Conservation (phyloP, 306 rosid species). For the Glycine latifolia region DNA sequence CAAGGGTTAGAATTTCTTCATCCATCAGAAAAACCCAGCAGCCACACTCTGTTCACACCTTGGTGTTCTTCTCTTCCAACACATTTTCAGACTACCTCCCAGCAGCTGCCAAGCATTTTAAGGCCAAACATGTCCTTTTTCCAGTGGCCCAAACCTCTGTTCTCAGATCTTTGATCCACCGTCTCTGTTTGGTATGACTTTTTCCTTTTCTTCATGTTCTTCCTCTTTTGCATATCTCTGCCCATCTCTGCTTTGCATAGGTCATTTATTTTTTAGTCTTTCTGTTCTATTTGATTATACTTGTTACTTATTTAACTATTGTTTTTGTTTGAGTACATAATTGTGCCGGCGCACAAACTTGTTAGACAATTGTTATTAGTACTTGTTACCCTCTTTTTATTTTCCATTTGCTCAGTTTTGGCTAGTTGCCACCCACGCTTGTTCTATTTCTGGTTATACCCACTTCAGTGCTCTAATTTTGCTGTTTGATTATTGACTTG, state of each 20-base stretch:
- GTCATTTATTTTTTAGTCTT: neutral
- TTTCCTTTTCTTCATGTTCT: neutral
- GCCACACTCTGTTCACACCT: neutral
- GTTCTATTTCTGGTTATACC: neutral
- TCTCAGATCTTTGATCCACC: neutral
- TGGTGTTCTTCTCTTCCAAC: neutral
- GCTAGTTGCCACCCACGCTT: neutral
- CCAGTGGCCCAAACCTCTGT: neutral
- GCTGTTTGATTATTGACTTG: neutral
- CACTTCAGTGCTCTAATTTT: neutral
- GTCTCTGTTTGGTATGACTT: neutral
- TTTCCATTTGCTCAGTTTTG: constrained; percentile 17
- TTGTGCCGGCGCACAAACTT: neutral
- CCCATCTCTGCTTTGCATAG: neutral
- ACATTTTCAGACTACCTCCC: neutral
- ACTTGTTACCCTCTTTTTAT: neutral
- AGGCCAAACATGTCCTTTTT: neutral
- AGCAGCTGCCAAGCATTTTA: neutral
- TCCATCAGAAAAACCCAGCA: constrained; percentile 11
- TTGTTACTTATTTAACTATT: neutral
- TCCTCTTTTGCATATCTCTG: neutral
- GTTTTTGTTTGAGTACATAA: neutral
- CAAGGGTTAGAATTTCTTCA: neutral
- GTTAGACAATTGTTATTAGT: neutral
- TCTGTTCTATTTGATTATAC: neutral